These are phyloP conservation scores for Ajuga chamaepitys DNA, from an alignment of 257 asterid species.

Conservation along the genomic window DNA sequence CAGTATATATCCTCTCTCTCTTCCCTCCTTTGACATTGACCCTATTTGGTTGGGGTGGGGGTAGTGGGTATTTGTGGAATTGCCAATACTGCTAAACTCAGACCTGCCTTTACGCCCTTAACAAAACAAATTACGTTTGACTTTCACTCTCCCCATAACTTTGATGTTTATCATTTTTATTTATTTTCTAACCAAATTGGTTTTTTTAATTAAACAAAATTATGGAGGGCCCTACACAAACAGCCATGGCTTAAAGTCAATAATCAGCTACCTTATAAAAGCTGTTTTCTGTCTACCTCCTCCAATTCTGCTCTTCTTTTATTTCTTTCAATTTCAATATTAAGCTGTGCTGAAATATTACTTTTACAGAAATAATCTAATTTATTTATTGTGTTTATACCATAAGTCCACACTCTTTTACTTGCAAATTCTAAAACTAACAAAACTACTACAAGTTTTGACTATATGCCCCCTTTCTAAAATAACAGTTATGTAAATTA, in stretches of 20 bases:
- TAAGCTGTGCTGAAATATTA: too few species aligned
- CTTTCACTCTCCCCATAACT: slow-evolving; percentile 34
- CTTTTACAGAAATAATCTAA: too few species aligned
- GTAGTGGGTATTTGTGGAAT: slow-evolving; percentile 22
- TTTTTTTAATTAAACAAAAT: slow-evolving; percentile 19
- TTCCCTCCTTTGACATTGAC: slow-evolving; percentile 35
- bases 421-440: too few species aligned
- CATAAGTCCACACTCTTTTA: too few species aligned
- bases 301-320: neutral
- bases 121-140: slow-evolving; percentile 40
- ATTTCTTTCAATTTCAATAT: neutral
- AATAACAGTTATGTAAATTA: too few species aligned
- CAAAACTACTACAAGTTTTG: too few species aligned
- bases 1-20: slow-evolving; percentile 14
- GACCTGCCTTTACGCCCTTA: slow-evolving; percentile 6
- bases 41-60: slow-evolving; percentile 8
- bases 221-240: slow-evolving; percentile 31
- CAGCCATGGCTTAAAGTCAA: slow-evolving; percentile 36
- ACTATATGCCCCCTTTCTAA: too few species aligned
- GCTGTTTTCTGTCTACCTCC: slow-evolving; percentile 36
- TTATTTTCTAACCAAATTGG: slow-evolving; percentile 16
- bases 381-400: too few species aligned
- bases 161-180: slow-evolving; percentile 14
- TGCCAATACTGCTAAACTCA: neutral
- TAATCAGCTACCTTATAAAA: slow-evolving; percentile 38